Conservation (phyloP, 805 yeast species). For the Metschnikowia chrysomelidarum region DNA sequence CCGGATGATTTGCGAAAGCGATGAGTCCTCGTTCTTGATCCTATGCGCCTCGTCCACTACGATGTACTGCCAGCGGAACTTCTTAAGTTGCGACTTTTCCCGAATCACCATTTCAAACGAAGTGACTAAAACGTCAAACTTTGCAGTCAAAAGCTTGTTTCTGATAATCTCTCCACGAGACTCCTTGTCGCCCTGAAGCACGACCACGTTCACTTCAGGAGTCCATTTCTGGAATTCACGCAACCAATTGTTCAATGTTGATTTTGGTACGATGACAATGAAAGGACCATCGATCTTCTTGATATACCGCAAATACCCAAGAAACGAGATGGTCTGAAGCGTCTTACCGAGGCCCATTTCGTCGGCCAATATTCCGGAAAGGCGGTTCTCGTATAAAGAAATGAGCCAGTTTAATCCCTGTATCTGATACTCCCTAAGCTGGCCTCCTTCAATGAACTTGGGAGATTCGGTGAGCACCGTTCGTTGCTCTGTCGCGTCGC, state of each 20-base stretch:
- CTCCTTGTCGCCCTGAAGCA: conserved; percentile 90
- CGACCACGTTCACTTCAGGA: conserved; percentile 83
- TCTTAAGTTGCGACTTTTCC: conserved; percentile 78
- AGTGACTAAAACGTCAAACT: conserved; percentile 87
- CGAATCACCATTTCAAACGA: conserved; percentile 92
- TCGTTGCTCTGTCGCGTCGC: conserved; percentile 44
- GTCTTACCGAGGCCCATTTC: conserved; percentile 99
- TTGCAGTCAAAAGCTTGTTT: conserved; percentile 59
- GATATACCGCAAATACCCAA: conserved; percentile 81
- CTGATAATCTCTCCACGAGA: conserved; percentile 61
- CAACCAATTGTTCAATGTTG: conserved; percentile 94
- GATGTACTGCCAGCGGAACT: conserved; percentile 89
- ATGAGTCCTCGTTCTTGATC: conserved; percentile 91
- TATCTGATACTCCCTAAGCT: conserved; percentile 83
- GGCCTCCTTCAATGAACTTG: conserved; percentile 65
- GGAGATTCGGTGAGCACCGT: conserved; percentile 89
- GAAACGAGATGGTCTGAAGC: conserved; percentile 86
- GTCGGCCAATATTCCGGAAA: conserved; percentile 93
- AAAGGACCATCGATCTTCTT: conserved; percentile 85
- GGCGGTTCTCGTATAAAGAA: conserved; percentile 78
- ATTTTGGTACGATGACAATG: conserved; percentile 89
- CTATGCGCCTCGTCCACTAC: conserved; percentile 96
- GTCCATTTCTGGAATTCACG: conserved; percentile 96
- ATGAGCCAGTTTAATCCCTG: conserved; percentile 96
- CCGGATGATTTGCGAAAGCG: conserved; percentile 88